Evolutionary conservation across 2,329 filamentous ascomycete genomes (phyloP), one percentile per base, ranked within the genome.

Genomic region (Aspergillus sp.): DNA sequence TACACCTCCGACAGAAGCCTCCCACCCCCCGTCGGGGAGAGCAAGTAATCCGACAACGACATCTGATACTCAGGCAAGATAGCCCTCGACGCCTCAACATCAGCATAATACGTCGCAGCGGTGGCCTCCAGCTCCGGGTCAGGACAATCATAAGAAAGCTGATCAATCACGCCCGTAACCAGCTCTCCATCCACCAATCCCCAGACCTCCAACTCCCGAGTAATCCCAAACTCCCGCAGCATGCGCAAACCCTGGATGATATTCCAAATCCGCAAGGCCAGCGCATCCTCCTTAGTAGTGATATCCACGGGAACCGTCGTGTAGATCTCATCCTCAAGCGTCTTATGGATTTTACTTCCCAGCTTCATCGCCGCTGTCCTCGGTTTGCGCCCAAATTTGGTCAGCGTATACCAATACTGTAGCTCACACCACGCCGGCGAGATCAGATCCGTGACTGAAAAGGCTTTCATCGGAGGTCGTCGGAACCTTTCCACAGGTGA

Each of bases 381-480:
- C 57, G 85, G 89, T 72, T 90, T 93, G 59, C 85, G 86, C 0
- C 94, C 95, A 70, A 89, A 86, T 57, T 86, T 88, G 3, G 88
- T 91, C 57, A 99, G 82, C 0, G 87, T 91, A 77, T 96, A 97
- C 82, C 88, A 92, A 70, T 97, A 96, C 74, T 98, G 93, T 61
- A 98, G 76, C 76, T 99, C 94, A 74, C 95, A 99, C 95, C 95
- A 99, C 7, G 93, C 89, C 2, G 93, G 93, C 1, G 91, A 90
- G 0, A 93, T 87, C 23, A 98, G 79, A 74, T 99, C 95, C 2
- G 91, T 92, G 1, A 98, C 95, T 0, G 91, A 92, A 7, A 98
- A 83, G 0, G 91, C 87, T 72, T 91, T 94, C 70, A 84, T 89
- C 0, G 91, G 91, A 58, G 85, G 88, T 1, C 87, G 87, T 39